Conservation (phyloP, 2,329 filamentous ascomycete genomes). For the Aaosphaeria pasadenensis region DNA sequence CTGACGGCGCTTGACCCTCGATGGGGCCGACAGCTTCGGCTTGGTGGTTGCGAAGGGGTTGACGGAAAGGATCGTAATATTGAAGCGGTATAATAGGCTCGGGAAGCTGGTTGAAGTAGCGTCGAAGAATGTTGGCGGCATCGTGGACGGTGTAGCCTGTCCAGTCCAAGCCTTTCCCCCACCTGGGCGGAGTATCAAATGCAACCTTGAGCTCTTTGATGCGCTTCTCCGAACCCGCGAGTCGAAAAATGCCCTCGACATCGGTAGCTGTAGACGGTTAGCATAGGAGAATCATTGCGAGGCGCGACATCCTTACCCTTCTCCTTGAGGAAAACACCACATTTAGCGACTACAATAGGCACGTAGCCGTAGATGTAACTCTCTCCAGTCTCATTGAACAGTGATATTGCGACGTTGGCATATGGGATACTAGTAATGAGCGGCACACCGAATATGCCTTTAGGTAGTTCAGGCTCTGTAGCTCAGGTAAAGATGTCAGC, state of each 20-base stretch:
- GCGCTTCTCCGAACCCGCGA: slow-evolving; percentile 93
- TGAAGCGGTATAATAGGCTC: slow-evolving; percentile 95
- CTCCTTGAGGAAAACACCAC: slow-evolving; percentile 94
- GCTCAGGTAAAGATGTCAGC: slow-evolving; percentile 17
- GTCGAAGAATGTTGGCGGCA: slow-evolving; percentile 90
- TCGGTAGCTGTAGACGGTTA: slow-evolving; percentile 66
- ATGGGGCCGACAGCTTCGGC: slow-evolving; percentile 67
- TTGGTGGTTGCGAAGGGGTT: slow-evolving; percentile 71
- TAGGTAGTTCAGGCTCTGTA: slow-evolving; percentile 40
- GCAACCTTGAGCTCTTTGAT: slow-evolving; percentile 93
- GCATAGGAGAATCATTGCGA: neutral
- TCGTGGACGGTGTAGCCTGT: slow-evolving; percentile 97
- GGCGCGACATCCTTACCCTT: slow-evolving; percentile 63
- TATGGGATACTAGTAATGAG: slow-evolving; percentile 94
- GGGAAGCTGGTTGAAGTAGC: slow-evolving; percentile 93
- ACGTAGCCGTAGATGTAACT: slow-evolving; percentile 99
- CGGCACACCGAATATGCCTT: slow-evolving; percentile 91
- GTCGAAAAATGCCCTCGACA: slow-evolving; percentile 92
- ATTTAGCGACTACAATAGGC: slow-evolving; percentile 97
- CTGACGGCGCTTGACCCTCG: slow-evolving; percentile 62
- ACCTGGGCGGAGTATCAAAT: slow-evolving; percentile 85
- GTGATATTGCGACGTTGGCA: slow-evolving; percentile 95
- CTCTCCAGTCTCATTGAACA: slow-evolving; percentile 86
- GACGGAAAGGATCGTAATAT: slow-evolving; percentile 86
- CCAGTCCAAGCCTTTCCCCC: slow-evolving; percentile 96